Conservation (phyloP, 257 asterid species). For the Eustoma russellianum region DNA sequence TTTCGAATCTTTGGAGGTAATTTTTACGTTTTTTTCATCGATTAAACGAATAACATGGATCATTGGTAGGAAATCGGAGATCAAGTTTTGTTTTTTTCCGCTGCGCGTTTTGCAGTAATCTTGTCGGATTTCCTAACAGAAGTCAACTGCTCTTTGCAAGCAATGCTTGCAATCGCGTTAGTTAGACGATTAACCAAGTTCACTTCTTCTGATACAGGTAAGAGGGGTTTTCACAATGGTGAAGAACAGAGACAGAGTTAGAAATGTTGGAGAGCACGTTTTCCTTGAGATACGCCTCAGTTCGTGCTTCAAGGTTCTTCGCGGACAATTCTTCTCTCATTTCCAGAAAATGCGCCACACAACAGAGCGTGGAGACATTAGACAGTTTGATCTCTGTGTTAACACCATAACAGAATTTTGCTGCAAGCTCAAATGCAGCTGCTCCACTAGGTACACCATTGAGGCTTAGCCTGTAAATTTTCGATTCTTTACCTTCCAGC, state of each 20-base stretch:
- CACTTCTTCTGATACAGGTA: slow-evolving; percentile 60
- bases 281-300: slow-evolving; percentile 57
- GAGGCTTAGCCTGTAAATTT: slow-evolving; percentile 45
- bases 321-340: slow-evolving; percentile 79
- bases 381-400: slow-evolving; percentile 55
- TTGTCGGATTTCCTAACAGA: too few relatives aligned
- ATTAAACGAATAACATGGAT: too few relatives aligned
- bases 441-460: slow-evolving; percentile 77
- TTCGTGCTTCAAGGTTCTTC: slow-evolving; percentile 55
- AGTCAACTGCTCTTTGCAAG: slow-evolving; percentile 80
- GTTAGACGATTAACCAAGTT: slow-evolving; percentile 46
- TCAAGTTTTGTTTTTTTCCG: too few relatives aligned
- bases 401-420: slow-evolving; percentile 87
- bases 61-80: too few relatives aligned
- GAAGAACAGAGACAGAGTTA: slow-evolving; percentile 63
- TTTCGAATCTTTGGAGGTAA: too few relatives aligned
- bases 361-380: slow-evolving; percentile 58
- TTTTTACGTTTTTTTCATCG: too few relatives aligned
- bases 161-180: slow-evolving; percentile 65
- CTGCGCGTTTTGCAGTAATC: too few relatives aligned
- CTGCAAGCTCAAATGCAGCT: slow-evolving; percentile 77
- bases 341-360: slow-evolving; percentile 71
- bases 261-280: slow-evolving; percentile 49
- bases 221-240: slow-evolving; percentile 47
- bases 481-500: slow-evolving; percentile 63